A percentile compares a stretch with the other conserved stretches of the same genome.
Conservation (phyloP, 768 basidiomycete species). For the Clitopilus hobsonii region DNA sequence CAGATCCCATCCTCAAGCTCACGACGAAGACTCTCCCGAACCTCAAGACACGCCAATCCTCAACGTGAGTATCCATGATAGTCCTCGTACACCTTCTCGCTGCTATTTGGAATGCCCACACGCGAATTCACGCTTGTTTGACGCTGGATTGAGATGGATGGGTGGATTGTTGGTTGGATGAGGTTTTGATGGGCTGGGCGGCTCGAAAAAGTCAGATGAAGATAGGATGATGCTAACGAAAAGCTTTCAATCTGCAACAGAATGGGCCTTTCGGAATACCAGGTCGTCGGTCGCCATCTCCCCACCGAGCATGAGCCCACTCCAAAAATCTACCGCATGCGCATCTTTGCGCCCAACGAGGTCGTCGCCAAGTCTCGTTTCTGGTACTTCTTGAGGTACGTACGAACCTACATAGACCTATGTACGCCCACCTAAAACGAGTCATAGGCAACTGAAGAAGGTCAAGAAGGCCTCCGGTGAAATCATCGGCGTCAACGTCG, state of each 20-base stretch:
- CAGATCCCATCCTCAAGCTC: not conserved
- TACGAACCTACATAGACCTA: not conserved
- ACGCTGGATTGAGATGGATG: slow-evolving; percentile 21
- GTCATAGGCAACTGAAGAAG: slow-evolving; percentile 85
- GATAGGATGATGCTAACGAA: slow-evolving; percentile 10
- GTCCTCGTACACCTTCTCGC: not conserved
- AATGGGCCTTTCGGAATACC: slow-evolving; percentile 89
- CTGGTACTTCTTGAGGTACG: slow-evolving; percentile 98
- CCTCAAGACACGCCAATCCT: slow-evolving; percentile 30
- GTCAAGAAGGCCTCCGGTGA: slow-evolving; percentile 99
- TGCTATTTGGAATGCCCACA: slow-evolving; percentile 4
- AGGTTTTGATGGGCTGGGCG: slow-evolving; percentile 20
- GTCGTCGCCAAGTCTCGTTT: slow-evolving; percentile 99
- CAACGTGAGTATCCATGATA: slow-evolving; percentile 26
- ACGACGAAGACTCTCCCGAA: slow-evolving; percentile 2
- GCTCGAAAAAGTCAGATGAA: slow-evolving; percentile 16
- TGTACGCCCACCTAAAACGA: not conserved
- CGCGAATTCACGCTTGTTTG: slow-evolving; percentile 3
- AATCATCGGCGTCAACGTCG: slow-evolving; percentile 97
- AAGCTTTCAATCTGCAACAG: slow-evolving; percentile 24
- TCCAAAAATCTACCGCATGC: slow-evolving; percentile 99
- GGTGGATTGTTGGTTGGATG: slow-evolving; percentile 16
- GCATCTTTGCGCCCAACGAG: slow-evolving; percentile 98
- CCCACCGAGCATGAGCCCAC: slow-evolving; percentile 90
- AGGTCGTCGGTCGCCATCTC: slow-evolving; percentile 96